Evolutionary conservation across 179 eudicot species (phyloP).

Genomic region (Spergularia azorica): DNA sequence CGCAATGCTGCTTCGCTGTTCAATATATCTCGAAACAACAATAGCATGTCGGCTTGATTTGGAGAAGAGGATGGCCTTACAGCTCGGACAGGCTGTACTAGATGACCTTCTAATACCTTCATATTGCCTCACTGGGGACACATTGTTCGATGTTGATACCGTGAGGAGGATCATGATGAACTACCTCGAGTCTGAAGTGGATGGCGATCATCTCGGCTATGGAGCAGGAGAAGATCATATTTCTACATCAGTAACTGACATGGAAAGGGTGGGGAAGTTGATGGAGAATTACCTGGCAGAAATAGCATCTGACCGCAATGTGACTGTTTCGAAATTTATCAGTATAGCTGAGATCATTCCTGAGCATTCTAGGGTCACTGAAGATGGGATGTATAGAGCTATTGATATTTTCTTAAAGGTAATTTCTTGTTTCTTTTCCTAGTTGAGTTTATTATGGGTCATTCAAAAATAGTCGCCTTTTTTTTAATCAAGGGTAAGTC

Average conservation of each 20-base stretch:
- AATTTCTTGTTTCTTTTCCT: conserved; percentile 16
- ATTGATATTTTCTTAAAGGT: conserved; percentile 93
- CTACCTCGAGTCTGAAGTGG: conserved; percentile 60
- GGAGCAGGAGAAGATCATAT: conserved; percentile 41
- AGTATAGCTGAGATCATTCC: conserved; percentile 80
- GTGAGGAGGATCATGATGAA: conserved; percentile 77
- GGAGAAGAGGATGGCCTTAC: conserved; percentile 88
- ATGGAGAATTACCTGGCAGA: conserved; percentile 86
- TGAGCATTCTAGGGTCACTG: conserved; percentile 73
- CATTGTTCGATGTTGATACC: conserved; percentile 82
- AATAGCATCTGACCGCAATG: conserved; percentile 75
- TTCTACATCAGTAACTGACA: conserved; percentile 48
- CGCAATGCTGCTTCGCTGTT: conserved; percentile 79
- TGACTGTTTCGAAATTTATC: conserved; percentile 62
- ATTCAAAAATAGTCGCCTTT: too few relatives aligned
- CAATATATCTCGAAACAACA: conserved; percentile 80
- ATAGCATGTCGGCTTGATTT: conserved; percentile 93
- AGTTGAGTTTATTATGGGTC: not conserved
- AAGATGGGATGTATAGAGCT: conserved; percentile 93
- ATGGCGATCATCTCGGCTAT: conserved; percentile 37
- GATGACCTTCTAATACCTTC: conserved; percentile 94
- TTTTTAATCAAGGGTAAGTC: too few relatives aligned
- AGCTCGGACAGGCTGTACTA: conserved; percentile 80
- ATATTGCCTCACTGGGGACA: conserved; percentile 67
- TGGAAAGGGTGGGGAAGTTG: conserved; percentile 75